Base-by-base conservation (phyloP, 1,284 basidiomycete species). In the Sanghuangporus weigelae region DNA sequence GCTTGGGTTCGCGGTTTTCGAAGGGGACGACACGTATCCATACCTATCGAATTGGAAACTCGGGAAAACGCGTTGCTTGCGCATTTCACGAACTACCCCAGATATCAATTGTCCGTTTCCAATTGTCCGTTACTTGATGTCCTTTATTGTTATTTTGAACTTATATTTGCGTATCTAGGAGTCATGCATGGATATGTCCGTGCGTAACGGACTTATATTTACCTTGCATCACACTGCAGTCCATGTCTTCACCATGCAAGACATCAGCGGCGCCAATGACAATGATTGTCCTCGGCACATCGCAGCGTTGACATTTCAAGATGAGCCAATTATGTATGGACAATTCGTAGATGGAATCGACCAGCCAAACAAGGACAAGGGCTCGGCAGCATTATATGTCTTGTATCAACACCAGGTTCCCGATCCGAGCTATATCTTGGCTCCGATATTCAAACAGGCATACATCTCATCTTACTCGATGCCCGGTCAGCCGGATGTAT, bases 21-120 rank as follows among this genome's bases (percentile, higher is more conserved):
- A 63, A 23, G 55, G 55, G 31, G 61, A 58, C 44, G 61, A 63
- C 19, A 35, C 61, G 26, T 63, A 57, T 36, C 61, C 61, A 7
- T 39, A 40, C 16, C 5, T 58, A 31, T n/a, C 46, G 16, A 36
- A 57, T 8, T 63, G 61, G 61, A 51, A 1, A 19, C 19, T 12
- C 7, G 21, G 49, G 8, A 23, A 51, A 14, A 7, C 23, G 49
- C 26, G 12, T 35, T 26, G 31, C 23, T 16, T 51, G 8, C 49
- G 31, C 31, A 23, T 51, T 35, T 23, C 49, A 35, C 14, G 21
- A n/a, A 10, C 16, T 12, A 6, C 31, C 49, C 12, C 49, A n/a
- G 31, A 6, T 4, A 1, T 16, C 21, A 3, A 3, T 35, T 21
- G 23, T 26, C 31, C 31, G 7, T 35, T 51, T 23, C 49, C 49